Conservation (phyloP, 139 green algal species). For the Micractinium sp. region DNA sequence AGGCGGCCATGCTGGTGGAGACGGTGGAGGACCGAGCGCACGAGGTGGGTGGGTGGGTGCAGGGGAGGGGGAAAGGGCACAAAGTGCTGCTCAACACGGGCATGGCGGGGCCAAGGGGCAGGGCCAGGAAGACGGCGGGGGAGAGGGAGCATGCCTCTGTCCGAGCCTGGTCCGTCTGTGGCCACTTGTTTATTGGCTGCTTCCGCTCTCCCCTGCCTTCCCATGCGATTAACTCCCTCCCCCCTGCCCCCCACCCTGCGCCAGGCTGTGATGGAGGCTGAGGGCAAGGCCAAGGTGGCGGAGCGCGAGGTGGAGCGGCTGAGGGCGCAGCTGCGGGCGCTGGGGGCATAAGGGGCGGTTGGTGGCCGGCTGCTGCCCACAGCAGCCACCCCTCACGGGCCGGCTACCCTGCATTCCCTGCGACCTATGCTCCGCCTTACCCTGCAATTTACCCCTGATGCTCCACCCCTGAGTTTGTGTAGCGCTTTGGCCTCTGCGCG, state of each 20-base stretch:
- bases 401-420: neutral
- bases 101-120: no score
- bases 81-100: no score
- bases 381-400: neutral
- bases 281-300: slow-evolving; percentile 24
- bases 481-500: neutral
- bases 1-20: slow-evolving; percentile 49
- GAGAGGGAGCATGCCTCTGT: neutral
- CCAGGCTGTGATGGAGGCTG: slow-evolving; percentile 27
- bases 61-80: no score
- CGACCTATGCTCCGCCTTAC: neutral
- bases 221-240: neutral
- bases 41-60: neutral
- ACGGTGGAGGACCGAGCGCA: slow-evolving; percentile 47
- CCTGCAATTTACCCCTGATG: neutral
- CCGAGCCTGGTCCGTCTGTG: no score
- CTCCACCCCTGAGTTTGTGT: neutral
- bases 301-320: slow-evolving; percentile 16
- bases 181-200: no score
- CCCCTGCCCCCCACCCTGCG: neutral
- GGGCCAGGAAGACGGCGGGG: no score
- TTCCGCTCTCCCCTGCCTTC: neutral
- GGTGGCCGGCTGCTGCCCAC: no score
- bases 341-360: neutral
- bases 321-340: slow-evolving; percentile 7